phyloP scores from a whole-genome alignment of 768 basidiomycete genomes.

The Sistotremastrum niveocremeum region DNA sequence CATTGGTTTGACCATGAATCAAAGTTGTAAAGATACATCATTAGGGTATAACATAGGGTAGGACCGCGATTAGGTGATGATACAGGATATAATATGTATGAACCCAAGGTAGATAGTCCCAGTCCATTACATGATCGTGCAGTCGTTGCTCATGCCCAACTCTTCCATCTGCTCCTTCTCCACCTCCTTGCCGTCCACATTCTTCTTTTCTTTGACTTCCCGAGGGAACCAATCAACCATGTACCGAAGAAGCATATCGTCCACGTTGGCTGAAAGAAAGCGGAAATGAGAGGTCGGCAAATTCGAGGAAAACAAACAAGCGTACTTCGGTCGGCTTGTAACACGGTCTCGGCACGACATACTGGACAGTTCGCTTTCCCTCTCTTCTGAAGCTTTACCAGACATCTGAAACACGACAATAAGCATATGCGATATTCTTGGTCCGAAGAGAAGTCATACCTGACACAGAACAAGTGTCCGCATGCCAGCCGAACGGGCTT shows the following conservation, averaged over 20 bases:
- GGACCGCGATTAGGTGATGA: too few species aligned
- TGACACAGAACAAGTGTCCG: slow-evolving; percentile 65
- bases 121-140: background rate
- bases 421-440: background rate
- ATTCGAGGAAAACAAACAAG: slow-evolving; percentile 1
- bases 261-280: slow-evolving; percentile 49
- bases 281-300: background rate
- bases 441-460: slow-evolving; percentile 19
- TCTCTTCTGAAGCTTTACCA: slow-evolving; percentile 86
- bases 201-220: slow-evolving; percentile 63
- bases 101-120: too few species aligned
- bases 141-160: slow-evolving; percentile 31
- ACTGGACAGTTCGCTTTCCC: slow-evolving; percentile 68
- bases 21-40: too few species aligned
- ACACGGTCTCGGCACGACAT: slow-evolving; percentile 67
- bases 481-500: slow-evolving; percentile 79
- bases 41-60: too few species aligned
- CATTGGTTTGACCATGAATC: too few species aligned
- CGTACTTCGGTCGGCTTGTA: slow-evolving; percentile 66
- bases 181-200: slow-evolving; percentile 64
- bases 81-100: too few species aligned
- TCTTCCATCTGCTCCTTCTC: slow-evolving; percentile 53
- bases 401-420: slow-evolving; percentile 28
- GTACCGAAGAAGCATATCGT: slow-evolving; percentile 68
- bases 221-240: slow-evolving; percentile 89